phyloP scores from a whole-genome alignment of 2,329 filamentous ascomycete species.

The Tolypocladium guangdongense region DNA sequence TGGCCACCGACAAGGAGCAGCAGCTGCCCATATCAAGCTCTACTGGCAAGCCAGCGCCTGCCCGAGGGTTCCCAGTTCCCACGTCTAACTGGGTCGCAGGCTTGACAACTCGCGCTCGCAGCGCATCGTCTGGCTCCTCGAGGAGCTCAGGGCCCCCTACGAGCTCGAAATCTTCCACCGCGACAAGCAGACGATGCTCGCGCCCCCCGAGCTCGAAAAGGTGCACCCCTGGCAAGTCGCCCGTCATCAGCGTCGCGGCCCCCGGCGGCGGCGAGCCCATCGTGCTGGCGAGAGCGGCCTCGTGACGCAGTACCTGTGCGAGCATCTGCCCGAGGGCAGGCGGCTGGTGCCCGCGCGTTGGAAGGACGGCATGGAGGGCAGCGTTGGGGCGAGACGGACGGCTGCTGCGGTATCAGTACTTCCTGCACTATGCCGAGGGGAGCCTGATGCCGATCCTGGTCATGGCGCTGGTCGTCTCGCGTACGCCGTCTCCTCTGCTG shows the following conservation, averaged over 20 bases:
- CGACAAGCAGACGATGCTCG: slow-evolving; percentile 46
- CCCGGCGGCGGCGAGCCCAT: slow-evolving; percentile 31
- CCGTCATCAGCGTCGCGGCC: slow-evolving; percentile 56
- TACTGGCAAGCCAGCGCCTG: slow-evolving; percentile 39
- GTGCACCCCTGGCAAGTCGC: slow-evolving; percentile 80
- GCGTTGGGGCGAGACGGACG: slow-evolving; percentile 50
- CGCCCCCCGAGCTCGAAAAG: slow-evolving; percentile 64
- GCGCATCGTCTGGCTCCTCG: slow-evolving; percentile 75
- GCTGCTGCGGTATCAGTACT: slow-evolving; percentile 52
- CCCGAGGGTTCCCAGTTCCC: no score
- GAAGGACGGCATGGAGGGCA: slow-evolving; percentile 45
- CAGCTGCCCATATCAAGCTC: slow-evolving; percentile 45
- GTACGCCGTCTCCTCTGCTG: slow-evolving; percentile 29
- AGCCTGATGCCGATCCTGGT: slow-evolving; percentile 66
- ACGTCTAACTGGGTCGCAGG: slow-evolving; percentile 34
- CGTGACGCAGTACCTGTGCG: slow-evolving; percentile 73
- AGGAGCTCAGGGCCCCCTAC: slow-evolving; percentile 71
- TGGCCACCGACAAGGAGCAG: slow-evolving; percentile 9
- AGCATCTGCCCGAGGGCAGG: slow-evolving; percentile 41
- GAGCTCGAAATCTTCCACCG: slow-evolving; percentile 73
- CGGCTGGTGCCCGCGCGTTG: slow-evolving; percentile 41
- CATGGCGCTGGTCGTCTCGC: slow-evolving; percentile 46
- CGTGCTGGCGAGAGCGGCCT: slow-evolving; percentile 69
- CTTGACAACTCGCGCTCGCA: slow-evolving; percentile 74
- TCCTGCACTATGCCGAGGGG: slow-evolving; percentile 79